Evolutionary conservation across 1,139 yeast species (phyloP), one percentile per base, ranked within the genome.

Genomic region (Hanseniaspora uvarum): DNA sequence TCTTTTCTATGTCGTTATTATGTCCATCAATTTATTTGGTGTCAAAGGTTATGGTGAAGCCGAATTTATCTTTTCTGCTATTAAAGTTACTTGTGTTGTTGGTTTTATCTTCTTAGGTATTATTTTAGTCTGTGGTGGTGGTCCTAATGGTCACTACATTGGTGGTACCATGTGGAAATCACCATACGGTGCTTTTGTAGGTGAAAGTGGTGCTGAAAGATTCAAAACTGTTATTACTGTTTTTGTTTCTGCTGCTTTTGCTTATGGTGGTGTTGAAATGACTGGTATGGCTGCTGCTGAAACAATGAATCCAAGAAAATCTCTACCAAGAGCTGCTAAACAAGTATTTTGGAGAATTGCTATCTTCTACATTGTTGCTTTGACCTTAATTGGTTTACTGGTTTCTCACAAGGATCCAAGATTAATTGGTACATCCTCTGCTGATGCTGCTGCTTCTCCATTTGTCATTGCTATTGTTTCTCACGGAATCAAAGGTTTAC

Each of bases 231-330:
- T 37, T 33, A 57, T 57, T 54, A 71, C 86, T n/a, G 85, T 81
- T 26, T 83, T 85, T 62, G 85, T 85, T 54, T 76, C 83, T 31
- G 89, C 94, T 28, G 86, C 89, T n/a, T 85, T 83, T 68, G 78
- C 89, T 8, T 80, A 83, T 61, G 83, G 84, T 41, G 88, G 89
- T 62, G 78, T 83, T 52, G 89, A 83, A 67, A 70, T 81, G 61
- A 80, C 81, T 56, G 92, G 89, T 57, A 72, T 85, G 59, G 86
- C 92, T 36, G 87, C 89, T 52, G 85, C 88, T 24, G 95, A 86
- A 69, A 78, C 89, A 36, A 72, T 70, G 53, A 81, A 83, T 68
- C 94, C 94, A 56, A 72, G 80, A 63, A 76, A 74, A 62, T 64
- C 81, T 21, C 69, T 81, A 55, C 86, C 87, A 58, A 70, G 46